Percentiles rank a stretch among this genome's conserved stretches.
phyloP scores from a whole-genome alignment of 176 grass and related monocot species.

The Oryza rufipogon region DNA sequence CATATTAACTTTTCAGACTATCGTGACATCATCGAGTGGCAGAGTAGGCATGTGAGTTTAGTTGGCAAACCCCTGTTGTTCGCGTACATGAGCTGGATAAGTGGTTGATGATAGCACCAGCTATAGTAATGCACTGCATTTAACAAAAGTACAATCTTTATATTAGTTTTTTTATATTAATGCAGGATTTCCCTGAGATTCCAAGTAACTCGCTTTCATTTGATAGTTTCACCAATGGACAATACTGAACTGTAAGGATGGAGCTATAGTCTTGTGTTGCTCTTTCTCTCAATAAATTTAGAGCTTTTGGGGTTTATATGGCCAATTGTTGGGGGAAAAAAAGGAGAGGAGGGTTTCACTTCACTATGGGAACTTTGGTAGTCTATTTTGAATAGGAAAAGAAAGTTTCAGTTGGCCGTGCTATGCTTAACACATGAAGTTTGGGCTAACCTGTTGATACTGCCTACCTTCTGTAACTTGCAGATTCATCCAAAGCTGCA shows the following conservation, averaged over 20 bases:
- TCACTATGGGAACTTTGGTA: neutral
- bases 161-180: neutral
- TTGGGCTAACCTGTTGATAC: neutral
- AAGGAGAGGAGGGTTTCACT: neutral
- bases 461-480: neutral
- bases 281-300: neutral
- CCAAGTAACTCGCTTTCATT: neutral
- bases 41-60: neutral
- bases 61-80: neutral
- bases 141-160: neutral
- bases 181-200: constrained; percentile 2
- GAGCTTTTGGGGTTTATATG: neutral
- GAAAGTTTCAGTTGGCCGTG: neutral
- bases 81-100: neutral
- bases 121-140: neutral
- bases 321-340: neutral
- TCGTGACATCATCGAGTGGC: neutral
- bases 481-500: constrained; percentile 60
- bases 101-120: neutral
- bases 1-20: neutral
- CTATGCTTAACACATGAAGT: neutral
- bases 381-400: neutral
- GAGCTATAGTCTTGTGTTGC: neutral
- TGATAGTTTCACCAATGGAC: neutral
- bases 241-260: neutral